Conservation (phyloP, 352 stramenopile genomes). For the Phytophthora citrophthora region DNA sequence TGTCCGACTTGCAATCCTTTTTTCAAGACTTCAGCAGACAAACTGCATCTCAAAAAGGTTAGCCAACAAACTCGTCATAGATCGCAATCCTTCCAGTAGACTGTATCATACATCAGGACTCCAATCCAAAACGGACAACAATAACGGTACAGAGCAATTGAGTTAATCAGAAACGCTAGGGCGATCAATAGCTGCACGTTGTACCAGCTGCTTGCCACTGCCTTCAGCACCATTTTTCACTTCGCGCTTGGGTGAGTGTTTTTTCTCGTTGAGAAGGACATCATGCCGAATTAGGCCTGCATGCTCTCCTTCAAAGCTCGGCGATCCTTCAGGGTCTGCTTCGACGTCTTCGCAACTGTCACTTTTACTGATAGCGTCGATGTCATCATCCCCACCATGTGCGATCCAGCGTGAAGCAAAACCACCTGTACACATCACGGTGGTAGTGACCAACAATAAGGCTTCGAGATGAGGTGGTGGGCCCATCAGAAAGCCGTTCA, state of each 20-base stretch:
- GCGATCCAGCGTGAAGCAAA: slow-evolving; percentile 50
- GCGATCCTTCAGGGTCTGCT: slow-evolving; percentile 8
- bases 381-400: slow-evolving; percentile 40
- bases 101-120: background rate
- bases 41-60: no score
- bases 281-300: slow-evolving; percentile 36
- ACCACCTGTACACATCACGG: slow-evolving; percentile 74
- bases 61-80: no score
- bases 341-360: slow-evolving; percentile 23
- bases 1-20: no score
- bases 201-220: slow-evolving; percentile 24
- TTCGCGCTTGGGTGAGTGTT: slow-evolving; percentile 18
- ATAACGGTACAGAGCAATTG: background rate
- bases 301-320: slow-evolving; percentile 27
- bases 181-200: slow-evolving; percentile 16
- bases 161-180: slow-evolving; percentile 11
- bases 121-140: no score
- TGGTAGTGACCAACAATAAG: slow-evolving; percentile 81
- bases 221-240: background rate
- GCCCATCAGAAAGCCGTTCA: slow-evolving; percentile 88
- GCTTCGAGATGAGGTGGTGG: slow-evolving; percentile 75
- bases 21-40: no score
- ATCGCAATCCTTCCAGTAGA: no score
- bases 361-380: slow-evolving; percentile 28
- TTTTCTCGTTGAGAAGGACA: slow-evolving; percentile 35